Evolutionary conservation across 225 moss, liverwort and hornwort genomes (phyloP), one percentile per base, ranked within the genome.

Genomic region (Marchantia paleacea): DNA sequence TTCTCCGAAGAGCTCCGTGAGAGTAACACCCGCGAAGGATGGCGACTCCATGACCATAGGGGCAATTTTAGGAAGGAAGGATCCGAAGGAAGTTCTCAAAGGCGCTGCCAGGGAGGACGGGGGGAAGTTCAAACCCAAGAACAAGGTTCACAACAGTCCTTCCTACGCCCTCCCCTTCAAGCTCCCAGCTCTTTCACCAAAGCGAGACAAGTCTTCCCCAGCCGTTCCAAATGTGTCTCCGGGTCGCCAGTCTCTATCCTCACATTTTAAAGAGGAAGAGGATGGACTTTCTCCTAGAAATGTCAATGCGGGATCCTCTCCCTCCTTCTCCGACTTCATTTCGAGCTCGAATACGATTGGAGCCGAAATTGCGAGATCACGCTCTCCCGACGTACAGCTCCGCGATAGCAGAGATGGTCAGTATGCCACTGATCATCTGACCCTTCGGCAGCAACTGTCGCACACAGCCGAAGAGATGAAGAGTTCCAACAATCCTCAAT

Each of bases 301-400:
- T 15, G 4, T 57, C 19, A 11, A 72, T 53, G 31, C 12, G 29
- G 71, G 28, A 53, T 55, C 47, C 15, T 83, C 85, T 4, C 80
- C 86, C 0, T 82, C 87, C 3, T 75, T 87, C 77, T 67, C 74
- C 15, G 83, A 83, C 2, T 62, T 47, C 47, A 57, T 52, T 62
- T 25, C 75, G 52, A n/a, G 48, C 9, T 30, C 57, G 19, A 24
- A 73, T 8, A 55, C 79, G 28, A 50, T 62, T 28, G 76, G 58
- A 69, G 68, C n/a, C 13, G 83, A 80, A 74, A 12, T 57, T 22
- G 51, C 30, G 24, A 73, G 19, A 19, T 55, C 82, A 26, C 61
- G 25, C 7, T 52, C 52, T 52, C 48, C 72, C 39, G 81, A 72
- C 57, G 25, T 61, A 16, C 25, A 31, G 5, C 30, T 30, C 26